These are phyloP conservation scores for Theobroma grandiflorum DNA, from an alignment of 441 rosid species.

Conservation along the genomic window DNA sequence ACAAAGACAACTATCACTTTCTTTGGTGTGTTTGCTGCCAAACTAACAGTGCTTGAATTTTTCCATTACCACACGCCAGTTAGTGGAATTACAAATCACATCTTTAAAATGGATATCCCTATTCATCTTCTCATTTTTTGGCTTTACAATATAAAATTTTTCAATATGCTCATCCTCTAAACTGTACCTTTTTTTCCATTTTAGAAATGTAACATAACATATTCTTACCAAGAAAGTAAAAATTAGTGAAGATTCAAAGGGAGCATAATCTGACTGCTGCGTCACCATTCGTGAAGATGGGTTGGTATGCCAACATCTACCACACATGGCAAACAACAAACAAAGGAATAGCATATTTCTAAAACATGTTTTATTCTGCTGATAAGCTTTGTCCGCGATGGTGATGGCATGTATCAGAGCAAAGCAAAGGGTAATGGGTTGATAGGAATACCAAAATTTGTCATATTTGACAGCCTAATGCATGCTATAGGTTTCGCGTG, in stretches of 20 bases:
- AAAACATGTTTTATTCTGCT: not conserved
- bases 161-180: not conserved
- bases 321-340: not conserved
- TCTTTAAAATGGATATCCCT: not conserved
- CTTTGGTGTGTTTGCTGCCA: conserved; percentile 17
- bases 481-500: not conserved
- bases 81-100: conserved; percentile 15
- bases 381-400: not conserved
- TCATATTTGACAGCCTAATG: not conserved
- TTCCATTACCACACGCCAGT: not conserved
- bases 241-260: not conserved
- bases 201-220: not conserved
- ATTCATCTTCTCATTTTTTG: not conserved
- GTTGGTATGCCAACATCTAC: conserved; percentile 4
- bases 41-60: conserved; percentile 6
- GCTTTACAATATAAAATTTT: too few relatives aligned
- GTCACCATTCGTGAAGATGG: conserved; percentile 16
- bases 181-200: not conserved
- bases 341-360: not conserved
- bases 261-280: not conserved
- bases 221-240: not conserved
- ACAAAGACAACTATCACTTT: conserved; percentile 21
- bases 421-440: not conserved
- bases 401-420: not conserved
- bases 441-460: not conserved